Percentiles rank a stretch among this genome's conserved stretches.
Conservation (phyloP, 805 yeast species). For the Cyberlindnera meyerae region DNA sequence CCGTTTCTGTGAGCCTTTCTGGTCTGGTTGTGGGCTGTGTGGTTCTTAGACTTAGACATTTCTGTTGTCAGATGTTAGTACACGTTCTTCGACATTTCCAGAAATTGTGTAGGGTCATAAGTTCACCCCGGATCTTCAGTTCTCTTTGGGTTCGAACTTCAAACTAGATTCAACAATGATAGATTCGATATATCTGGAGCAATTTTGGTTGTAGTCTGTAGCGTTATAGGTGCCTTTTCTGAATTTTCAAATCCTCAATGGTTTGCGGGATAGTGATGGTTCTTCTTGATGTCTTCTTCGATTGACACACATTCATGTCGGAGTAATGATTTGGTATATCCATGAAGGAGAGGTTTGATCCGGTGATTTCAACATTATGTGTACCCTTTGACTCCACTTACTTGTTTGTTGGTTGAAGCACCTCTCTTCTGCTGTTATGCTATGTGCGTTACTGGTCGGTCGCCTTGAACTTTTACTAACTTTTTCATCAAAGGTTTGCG, state of each 20-base stretch:
- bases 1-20: conserved; percentile 99
- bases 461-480: conserved; percentile 14
- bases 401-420: conserved; percentile 13
- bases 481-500: conserved; percentile 15
- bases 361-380: neutral
- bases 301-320: too few relatives aligned
- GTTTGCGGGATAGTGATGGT: too few relatives aligned
- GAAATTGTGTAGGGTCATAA: conserved; percentile 3
- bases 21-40: conserved; percentile 99
- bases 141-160: too few relatives aligned
- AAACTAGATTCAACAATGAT: too few relatives aligned
- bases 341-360: neutral
- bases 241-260: too few relatives aligned
- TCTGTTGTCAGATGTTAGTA: conserved; percentile 32
- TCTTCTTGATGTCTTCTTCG: too few relatives aligned
- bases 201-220: too few relatives aligned
- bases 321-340: too few relatives aligned
- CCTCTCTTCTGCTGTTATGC: conserved; percentile 1
- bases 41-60: conserved; percentile 99
- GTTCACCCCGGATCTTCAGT: conserved; percentile 5
- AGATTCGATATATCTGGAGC: too few relatives aligned
- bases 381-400: conserved; percentile 10
- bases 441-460: neutral
- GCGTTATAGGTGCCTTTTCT: too few relatives aligned
- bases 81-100: neutral